phyloP scores from a whole-genome alignment of 2,329 filamentous ascomycete genomes.

The Aspergillus luchuensis region DNA sequence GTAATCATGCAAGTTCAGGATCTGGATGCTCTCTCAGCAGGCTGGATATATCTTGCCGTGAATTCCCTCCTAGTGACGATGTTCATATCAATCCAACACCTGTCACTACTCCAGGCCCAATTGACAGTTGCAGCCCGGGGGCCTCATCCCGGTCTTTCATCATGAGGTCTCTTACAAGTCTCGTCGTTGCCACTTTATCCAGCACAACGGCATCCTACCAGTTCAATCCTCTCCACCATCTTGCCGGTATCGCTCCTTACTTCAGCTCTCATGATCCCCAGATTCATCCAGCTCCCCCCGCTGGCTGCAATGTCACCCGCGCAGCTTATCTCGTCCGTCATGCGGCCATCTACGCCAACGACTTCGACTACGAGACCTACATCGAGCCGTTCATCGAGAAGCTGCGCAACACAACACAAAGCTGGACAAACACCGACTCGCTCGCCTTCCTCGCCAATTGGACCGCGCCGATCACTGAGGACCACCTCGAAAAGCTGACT shows the following conservation, averaged over 20 bases:
- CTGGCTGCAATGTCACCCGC: conserved; percentile 54
- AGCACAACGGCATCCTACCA: conserved; percentile 3
- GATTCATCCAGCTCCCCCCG: conserved; percentile 47
- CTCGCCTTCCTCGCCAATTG: conserved; percentile 61
- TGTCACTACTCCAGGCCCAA: background rate
- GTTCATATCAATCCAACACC: background rate
- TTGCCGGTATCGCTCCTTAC: conserved; percentile 60
- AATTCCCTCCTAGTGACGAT: background rate
- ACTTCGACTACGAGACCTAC: conserved; percentile 60
- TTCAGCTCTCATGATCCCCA: conserved; percentile 58
- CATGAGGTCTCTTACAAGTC: background rate
- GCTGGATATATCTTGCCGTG: background rate
- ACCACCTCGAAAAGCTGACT: conserved; percentile 60
- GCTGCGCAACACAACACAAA: conserved; percentile 59
- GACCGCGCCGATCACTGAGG: conserved; percentile 60
- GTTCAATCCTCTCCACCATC: conserved; percentile 58
- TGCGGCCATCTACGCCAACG: conserved; percentile 62
- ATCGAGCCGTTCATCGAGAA: conserved; percentile 61
- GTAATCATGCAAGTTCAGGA: background rate
- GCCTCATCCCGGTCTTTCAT: background rate
- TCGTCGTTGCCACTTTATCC: background rate
- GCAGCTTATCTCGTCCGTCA: conserved; percentile 62
- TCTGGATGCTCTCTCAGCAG: background rate
- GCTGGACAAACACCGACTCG: conserved; percentile 59
- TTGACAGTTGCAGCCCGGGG: no score